These are phyloP conservation scores for Phlebopus sp. DNA, from an alignment of 1,284 basidiomycete species.

Conservation along the genomic window DNA sequence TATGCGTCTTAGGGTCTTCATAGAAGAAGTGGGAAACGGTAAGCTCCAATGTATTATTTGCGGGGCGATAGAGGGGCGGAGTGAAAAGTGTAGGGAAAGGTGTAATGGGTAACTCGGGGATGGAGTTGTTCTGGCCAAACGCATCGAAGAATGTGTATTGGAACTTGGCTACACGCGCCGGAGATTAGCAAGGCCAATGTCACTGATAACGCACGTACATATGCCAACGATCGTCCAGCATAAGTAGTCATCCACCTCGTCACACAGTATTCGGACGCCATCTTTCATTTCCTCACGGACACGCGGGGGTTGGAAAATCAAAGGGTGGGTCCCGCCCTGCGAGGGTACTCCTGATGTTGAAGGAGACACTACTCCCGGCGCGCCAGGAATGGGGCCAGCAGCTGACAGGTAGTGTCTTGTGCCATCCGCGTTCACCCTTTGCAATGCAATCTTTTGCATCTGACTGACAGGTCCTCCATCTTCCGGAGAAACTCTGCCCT, in stretches of 20 bases:
- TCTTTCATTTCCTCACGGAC: constrained; percentile 74
- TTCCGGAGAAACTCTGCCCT: constrained; percentile 77
- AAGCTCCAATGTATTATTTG: constrained; percentile 74
- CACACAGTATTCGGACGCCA: constrained; percentile 63
- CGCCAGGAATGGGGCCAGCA: constrained; percentile 75
- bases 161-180: constrained; percentile 67
- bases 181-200: constrained; percentile 20
- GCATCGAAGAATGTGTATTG: constrained; percentile 95
- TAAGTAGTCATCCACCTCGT: constrained; percentile 91
- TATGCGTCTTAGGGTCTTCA: constrained; percentile 60
- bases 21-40: constrained; percentile 85
- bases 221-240: constrained; percentile 97
- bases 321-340: constrained; percentile 74
- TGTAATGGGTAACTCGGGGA: constrained; percentile 79
- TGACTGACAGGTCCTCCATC: constrained; percentile 92
- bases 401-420: constrained; percentile 80
- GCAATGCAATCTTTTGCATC: constrained; percentile 93
- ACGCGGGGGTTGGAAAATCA: constrained; percentile 74
- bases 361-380: constrained; percentile 60
- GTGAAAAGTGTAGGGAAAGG: constrained; percentile 87
- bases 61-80: constrained; percentile 71
- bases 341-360: constrained; percentile 66
- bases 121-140: constrained; percentile 70
- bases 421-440: constrained; percentile 78
- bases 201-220: constrained; percentile 54